Percentiles rank a stretch among this genome's conserved stretches.
phyloP scores from a whole-genome alignment of 2,329 filamentous ascomycete genomes.

The Pseudogymnoascus sp. region DNA sequence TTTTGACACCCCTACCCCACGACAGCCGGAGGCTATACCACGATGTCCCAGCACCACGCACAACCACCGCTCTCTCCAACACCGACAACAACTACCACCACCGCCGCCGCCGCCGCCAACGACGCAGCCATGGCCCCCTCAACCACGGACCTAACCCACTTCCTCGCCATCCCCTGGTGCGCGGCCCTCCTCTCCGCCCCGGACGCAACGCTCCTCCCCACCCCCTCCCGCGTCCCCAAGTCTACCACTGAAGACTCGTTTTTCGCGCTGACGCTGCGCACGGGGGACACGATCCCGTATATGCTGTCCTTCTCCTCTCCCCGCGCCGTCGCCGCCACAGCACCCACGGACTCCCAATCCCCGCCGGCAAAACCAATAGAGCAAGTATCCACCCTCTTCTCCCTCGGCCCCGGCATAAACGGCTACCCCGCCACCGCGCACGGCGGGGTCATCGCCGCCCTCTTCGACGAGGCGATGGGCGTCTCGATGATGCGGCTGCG shows the following conservation, averaged over 20 bases:
- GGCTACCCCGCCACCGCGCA: slow-evolving; percentile 7
- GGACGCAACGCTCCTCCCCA: slow-evolving; percentile 32
- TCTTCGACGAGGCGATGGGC: slow-evolving; percentile 9
- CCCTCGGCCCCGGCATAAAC: neutral
- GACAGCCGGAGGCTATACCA: too few relatives aligned
- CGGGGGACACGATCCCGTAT: slow-evolving; percentile 37
- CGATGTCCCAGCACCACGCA: neutral
- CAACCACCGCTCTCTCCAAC: neutral
- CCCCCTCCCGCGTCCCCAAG: slow-evolving; percentile 33
- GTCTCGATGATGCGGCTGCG: slow-evolving; percentile 29
- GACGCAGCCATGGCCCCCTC: neutral
- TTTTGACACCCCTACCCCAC: too few relatives aligned
- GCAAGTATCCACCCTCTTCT: neutral
- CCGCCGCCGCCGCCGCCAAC: too few relatives aligned
- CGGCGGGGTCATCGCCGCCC: neutral
- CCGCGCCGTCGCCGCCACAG: too few relatives aligned
- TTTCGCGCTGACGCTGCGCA: slow-evolving; percentile 44
- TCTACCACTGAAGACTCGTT: slow-evolving; percentile 41
- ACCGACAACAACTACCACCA: neutral
- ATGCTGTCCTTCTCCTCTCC: neutral
- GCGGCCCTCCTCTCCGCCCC: slow-evolving; percentile 35
- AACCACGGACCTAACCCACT: slow-evolving; percentile 23
- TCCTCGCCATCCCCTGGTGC: slow-evolving; percentile 41
- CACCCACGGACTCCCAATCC: too few relatives aligned
- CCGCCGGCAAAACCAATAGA: too few relatives aligned